phyloP scores from a whole-genome alignment of 768 basidiomycete species.

The Harrya chromipes region DNA sequence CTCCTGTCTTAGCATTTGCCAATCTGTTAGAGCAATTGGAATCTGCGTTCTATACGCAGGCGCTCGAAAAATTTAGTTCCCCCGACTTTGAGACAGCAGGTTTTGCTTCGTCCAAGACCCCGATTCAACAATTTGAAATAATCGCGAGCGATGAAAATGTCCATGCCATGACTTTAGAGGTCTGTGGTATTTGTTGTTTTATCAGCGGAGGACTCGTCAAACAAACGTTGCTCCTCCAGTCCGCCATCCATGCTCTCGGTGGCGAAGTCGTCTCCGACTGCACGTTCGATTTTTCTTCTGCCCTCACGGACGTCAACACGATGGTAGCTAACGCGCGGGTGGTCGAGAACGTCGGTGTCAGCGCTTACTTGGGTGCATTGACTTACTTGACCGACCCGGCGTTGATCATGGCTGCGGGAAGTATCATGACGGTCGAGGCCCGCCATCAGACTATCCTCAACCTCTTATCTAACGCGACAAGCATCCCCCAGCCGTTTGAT shows the following conservation, averaged over 20 bases:
- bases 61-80: conserved; percentile 58
- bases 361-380: conserved; percentile 74
- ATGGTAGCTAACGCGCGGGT: conserved; percentile 72
- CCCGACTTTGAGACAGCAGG: conserved; percentile 65
- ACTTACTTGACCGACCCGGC: conserved; percentile 57
- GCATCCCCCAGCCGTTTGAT: conserved; percentile 71
- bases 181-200: conserved; percentile 17
- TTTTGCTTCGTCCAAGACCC: conserved; percentile 50
- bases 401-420: conserved; percentile 62
- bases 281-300: conserved; percentile 64
- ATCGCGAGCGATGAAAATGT: conserved; percentile 63
- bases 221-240: conserved; percentile 24
- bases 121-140: conserved; percentile 56
- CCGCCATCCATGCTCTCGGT: conserved; percentile 53
- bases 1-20: conserved; percentile 56
- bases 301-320: conserved; percentile 59
- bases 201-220: background rate
- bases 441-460: conserved; percentile 80
- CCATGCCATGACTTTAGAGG: conserved; percentile 56
- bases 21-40: conserved; percentile 75
- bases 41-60: conserved; percentile 64
- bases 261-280: conserved; percentile 53
- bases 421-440: conserved; percentile 79
- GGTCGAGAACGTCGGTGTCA: conserved; percentile 73
- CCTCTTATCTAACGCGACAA: conserved; percentile 51